Evolutionary conservation across 2,329 filamentous ascomycete species (phyloP).

Genomic region (Xylariaceae sp.): DNA sequence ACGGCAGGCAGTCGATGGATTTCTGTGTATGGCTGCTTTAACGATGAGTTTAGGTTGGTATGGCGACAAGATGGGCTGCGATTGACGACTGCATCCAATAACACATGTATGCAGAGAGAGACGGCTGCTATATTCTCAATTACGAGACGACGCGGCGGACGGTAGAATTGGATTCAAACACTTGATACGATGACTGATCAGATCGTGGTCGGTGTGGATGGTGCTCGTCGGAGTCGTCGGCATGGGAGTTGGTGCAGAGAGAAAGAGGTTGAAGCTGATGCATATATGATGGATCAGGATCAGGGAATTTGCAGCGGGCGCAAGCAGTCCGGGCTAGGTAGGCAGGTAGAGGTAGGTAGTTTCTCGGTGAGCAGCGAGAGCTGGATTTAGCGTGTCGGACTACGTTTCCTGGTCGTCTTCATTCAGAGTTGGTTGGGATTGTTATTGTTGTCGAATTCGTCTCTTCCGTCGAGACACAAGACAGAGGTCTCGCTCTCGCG

Average conservation of each 20-base stretch:
- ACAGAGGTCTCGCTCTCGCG: slow-evolving; percentile 23
- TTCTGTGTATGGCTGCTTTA: slow-evolving; percentile 1
- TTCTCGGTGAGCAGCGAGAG: neutral
- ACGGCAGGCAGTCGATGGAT: neutral
- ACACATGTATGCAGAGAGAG: neutral
- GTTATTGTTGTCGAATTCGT: slow-evolving; percentile 9
- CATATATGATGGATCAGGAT: neutral
- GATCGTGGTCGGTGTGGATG: neutral
- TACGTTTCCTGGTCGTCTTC: slow-evolving; percentile 6
- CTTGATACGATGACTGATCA: neutral
- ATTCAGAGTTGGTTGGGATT: neutral
- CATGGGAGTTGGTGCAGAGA: neutral
- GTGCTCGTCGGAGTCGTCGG: slow-evolving; percentile 1
- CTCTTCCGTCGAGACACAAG: slow-evolving; percentile 23
- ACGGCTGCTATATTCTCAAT: neutral
- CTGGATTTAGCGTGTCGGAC: neutral
- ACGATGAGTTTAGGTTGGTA: slow-evolving; percentile 4
- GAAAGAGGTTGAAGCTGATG: neutral
- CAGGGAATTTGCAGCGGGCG: slow-evolving; percentile 1
- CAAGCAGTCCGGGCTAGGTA: neutral
- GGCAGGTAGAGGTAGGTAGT: too few species aligned
- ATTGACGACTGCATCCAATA: neutral
- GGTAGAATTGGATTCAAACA: slow-evolving; percentile 3
- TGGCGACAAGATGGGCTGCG: neutral
- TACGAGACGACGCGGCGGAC: neutral